These are phyloP conservation scores for Myxozyma lipomycoides DNA, from an alignment of 805 yeast species.

Conservation along the genomic window DNA sequence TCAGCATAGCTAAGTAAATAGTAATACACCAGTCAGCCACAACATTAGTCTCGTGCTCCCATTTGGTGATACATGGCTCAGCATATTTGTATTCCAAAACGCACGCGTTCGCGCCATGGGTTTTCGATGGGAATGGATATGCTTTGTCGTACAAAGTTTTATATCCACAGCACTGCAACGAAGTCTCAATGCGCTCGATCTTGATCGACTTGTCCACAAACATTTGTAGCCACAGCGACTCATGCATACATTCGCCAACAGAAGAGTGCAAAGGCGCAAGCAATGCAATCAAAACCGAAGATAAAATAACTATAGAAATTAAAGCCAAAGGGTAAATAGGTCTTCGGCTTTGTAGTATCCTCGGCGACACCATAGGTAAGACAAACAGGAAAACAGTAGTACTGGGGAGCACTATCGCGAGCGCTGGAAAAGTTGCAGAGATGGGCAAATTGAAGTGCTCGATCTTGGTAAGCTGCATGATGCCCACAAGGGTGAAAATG, in stretches of 20 bases:
- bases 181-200: constrained; percentile 13
- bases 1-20: constrained; percentile 8
- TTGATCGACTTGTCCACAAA: constrained; percentile 1
- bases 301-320: constrained; percentile 6
- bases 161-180: constrained; percentile 24
- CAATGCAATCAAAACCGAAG: constrained; percentile 16
- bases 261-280: constrained; percentile 15
- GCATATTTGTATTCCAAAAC: constrained; percentile 12
- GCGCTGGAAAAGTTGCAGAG: constrained; percentile 11
- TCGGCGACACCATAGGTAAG: constrained; percentile 16
- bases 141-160: constrained; percentile 18
- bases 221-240: constrained; percentile 8
- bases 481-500: constrained; percentile 21
- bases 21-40: constrained; percentile 22
- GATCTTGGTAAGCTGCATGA: constrained; percentile 24
- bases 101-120: constrained; percentile 14
- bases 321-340: constrained; percentile 12
- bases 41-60: constrained; percentile 20
- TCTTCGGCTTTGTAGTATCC: constrained; percentile 11
- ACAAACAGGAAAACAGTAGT: constrained; percentile 8
- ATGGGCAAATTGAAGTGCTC: constrained; percentile 21
- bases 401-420: constrained; percentile 18
- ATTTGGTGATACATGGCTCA: constrained; percentile 11
- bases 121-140: constrained; percentile 11
- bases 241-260: constrained; percentile 16